These are phyloP conservation scores for Albifimbria verrucaria DNA, from an alignment of 2,329 filamentous ascomycete genomes.

Conservation along the genomic window DNA sequence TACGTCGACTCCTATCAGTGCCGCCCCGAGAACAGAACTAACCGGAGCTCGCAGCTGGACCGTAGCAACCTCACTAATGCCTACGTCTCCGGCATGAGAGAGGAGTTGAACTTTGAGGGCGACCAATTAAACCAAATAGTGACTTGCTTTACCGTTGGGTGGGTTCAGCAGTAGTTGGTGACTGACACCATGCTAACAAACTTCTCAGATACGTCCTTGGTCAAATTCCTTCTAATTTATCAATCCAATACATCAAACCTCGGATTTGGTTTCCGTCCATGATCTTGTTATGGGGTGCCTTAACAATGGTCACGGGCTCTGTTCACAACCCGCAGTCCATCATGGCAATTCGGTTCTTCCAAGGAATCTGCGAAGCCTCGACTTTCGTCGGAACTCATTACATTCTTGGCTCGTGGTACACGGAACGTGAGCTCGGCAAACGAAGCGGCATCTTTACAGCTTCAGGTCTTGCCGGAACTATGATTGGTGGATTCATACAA, in stretches of 20 bases:
- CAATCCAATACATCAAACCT: conserved; percentile 60
- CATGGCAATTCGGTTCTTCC: conserved; percentile 37
- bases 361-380: conserved; percentile 34
- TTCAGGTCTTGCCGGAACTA: conserved; percentile 55
- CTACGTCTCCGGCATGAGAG: conserved; percentile 43
- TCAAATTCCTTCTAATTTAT: conserved; percentile 59
- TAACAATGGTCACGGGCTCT: conserved; percentile 55
- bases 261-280: conserved; percentile 62
- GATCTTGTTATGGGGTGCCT: conserved; percentile 60
- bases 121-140: conserved; percentile 37
- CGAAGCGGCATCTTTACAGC: conserved; percentile 61
- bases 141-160: conserved; percentile 35
- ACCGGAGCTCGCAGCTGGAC: conserved; percentile 23
- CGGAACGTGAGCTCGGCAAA: conserved; percentile 57
- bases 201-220: conserved; percentile 42
- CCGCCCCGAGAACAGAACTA: background rate
- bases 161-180: conserved; percentile 5
- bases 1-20: conserved; percentile 27
- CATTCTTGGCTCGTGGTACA: conserved; percentile 55
- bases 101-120: conserved; percentile 43
- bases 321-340: conserved; percentile 32
- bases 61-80: conserved; percentile 36
- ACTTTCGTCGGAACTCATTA: conserved; percentile 40
- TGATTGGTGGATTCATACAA: conserved; percentile 52
- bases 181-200: background rate